These are phyloP conservation scores for Meira miltonrushii DNA, from an alignment of 1,284 basidiomycete genomes.

Conservation along the genomic window DNA sequence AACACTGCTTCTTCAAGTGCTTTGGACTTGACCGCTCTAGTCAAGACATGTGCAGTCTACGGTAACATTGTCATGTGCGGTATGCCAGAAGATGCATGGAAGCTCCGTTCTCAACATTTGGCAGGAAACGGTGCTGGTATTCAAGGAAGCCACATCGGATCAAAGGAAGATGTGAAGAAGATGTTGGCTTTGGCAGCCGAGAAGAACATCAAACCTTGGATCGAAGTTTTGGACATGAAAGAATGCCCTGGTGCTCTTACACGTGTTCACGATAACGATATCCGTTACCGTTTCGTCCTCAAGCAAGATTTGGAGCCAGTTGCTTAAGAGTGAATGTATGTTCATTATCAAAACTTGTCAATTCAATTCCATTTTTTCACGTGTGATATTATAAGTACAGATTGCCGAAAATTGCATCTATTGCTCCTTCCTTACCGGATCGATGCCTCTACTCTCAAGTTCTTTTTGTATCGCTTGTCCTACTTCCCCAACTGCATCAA, in stretches of 20 bases:
- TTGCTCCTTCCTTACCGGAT: no score
- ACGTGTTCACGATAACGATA: slow-evolving; percentile 59
- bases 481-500: slow-evolving; percentile 15
- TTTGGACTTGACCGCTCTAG: slow-evolving; percentile 56
- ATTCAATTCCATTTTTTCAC: not conserved
- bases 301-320: slow-evolving; percentile 14
- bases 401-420: no score
- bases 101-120: slow-evolving; percentile 53
- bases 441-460: slow-evolving; percentile 5
- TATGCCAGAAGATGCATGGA: slow-evolving; percentile 56
- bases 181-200: slow-evolving; percentile 46
- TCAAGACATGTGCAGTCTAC: slow-evolving; percentile 59
- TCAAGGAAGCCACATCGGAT: slow-evolving; percentile 58
- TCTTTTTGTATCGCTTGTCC: slow-evolving; percentile 10
- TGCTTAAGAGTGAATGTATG: not conserved
- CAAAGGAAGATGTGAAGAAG: slow-evolving; percentile 61
- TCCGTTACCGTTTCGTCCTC: slow-evolving; percentile 54
- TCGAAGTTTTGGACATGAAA: slow-evolving; percentile 61
- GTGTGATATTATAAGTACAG: no score
- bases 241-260: slow-evolving; percentile 60
- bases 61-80: slow-evolving; percentile 61
- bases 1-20: slow-evolving; percentile 56
- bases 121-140: slow-evolving; percentile 52
- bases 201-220: slow-evolving; percentile 52
- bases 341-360: not conserved